Conservation (phyloP, 345 rosid species). For the Combretum micranthum region DNA sequence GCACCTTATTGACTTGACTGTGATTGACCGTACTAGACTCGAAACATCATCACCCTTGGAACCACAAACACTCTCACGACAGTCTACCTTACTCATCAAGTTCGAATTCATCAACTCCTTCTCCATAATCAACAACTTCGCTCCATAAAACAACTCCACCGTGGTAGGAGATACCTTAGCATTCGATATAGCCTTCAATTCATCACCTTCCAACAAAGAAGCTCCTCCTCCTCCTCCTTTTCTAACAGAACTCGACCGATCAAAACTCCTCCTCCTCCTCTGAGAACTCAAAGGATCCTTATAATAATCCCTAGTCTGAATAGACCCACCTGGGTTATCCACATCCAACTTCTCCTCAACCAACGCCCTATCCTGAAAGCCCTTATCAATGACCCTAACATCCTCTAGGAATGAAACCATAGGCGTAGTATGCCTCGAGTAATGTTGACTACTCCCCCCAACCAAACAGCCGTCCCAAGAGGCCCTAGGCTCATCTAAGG, state of each 20-base stretch:
- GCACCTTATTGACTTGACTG: slow-evolving; percentile 37
- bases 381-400: slow-evolving; percentile 28
- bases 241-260: slow-evolving; percentile 46
- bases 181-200: slow-evolving; percentile 47
- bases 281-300: slow-evolving; percentile 35
- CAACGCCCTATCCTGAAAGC: slow-evolving; percentile 6
- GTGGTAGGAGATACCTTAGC: slow-evolving; percentile 70
- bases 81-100: slow-evolving; percentile 40
- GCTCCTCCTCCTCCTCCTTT: slow-evolving; percentile 39
- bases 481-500: slow-evolving; percentile 44
- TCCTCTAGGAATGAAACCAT: slow-evolving; percentile 59
- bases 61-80: slow-evolving; percentile 24
- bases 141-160: slow-evolving; percentile 48
- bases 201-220: slow-evolving; percentile 59
- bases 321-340: slow-evolving; percentile 69
- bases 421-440: slow-evolving; percentile 32
- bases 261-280: slow-evolving; percentile 65
- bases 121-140: slow-evolving; percentile 50
- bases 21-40: slow-evolving; percentile 24
- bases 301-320: slow-evolving; percentile 73
- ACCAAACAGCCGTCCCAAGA: slow-evolving; percentile 48
- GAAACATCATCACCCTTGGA: slow-evolving; percentile 43
- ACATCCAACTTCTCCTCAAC: slow-evolving; percentile 23
- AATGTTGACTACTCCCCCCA: slow-evolving; percentile 40
- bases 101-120: slow-evolving; percentile 49